Evolutionary conservation across 495 filamentous ascomycete species (phyloP).

Genomic region (Xylaria scruposa): DNA sequence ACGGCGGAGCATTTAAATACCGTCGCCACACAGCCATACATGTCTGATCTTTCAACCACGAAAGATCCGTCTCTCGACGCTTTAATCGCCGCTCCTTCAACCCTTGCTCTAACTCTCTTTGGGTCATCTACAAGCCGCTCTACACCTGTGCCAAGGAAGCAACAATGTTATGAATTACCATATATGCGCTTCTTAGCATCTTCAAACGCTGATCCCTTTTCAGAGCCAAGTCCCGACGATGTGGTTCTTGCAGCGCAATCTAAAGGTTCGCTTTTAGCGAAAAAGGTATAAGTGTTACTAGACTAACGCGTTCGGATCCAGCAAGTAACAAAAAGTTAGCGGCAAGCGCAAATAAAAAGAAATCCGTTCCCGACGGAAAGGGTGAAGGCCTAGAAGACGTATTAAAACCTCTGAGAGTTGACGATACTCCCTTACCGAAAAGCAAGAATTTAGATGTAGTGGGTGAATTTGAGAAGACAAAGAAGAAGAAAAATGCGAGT

Average conservation of each 20-base stretch:
- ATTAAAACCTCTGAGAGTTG: slow-evolving; percentile 67
- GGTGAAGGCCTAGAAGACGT: slow-evolving; percentile 49
- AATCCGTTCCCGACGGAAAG: slow-evolving; percentile 36
- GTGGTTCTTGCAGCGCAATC: slow-evolving; percentile 84
- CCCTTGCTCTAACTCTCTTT: slow-evolving; percentile 73
- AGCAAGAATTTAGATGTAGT: slow-evolving; percentile 89
- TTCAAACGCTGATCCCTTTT: slow-evolving; percentile 66
- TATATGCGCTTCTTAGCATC: slow-evolving; percentile 51
- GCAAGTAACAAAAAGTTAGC: slow-evolving; percentile 53
- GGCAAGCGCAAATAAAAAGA: slow-evolving; percentile 44
- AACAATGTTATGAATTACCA: slow-evolving; percentile 54
- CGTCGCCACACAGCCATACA: slow-evolving; percentile 4
- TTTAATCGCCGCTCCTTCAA: slow-evolving; percentile 62
- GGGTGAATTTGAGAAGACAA: slow-evolving; percentile 76
- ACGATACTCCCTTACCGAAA: slow-evolving; percentile 73
- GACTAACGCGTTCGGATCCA: slow-evolving; percentile 49
- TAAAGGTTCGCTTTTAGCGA: slow-evolving; percentile 76
- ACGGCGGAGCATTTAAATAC: neutral
- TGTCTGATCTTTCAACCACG: neutral
- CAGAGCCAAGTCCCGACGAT: slow-evolving; percentile 94
- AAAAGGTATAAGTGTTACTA: slow-evolving; percentile 43
- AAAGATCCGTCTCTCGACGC: slow-evolving; percentile 24
- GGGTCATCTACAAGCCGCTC: slow-evolving; percentile 44
- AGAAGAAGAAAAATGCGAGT: slow-evolving; percentile 81
- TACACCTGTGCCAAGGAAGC: slow-evolving; percentile 46